A percentile compares a stretch with the other conserved stretches of the same genome.
Evolutionary conservation across 116 monocot genomes (phyloP).

Genomic region (Thalassia testudinum): DNA sequence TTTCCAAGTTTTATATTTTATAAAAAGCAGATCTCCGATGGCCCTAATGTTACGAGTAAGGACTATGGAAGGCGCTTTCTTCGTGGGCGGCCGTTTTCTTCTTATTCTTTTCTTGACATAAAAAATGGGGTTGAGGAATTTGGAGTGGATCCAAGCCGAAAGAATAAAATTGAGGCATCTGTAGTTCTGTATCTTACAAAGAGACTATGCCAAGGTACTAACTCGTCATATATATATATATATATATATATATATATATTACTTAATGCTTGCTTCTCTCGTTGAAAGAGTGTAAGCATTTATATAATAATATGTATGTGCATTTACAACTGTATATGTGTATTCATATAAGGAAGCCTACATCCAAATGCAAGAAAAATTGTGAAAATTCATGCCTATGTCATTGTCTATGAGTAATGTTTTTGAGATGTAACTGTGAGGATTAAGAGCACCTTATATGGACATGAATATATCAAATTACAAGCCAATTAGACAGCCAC

Average conservation of each 20-base stretch:
- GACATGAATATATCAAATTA: too few species aligned
- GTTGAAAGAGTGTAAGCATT: not conserved
- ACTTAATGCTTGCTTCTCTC: too few species aligned
- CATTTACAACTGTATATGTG: not conserved
- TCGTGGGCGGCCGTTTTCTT: conserved; percentile 30
- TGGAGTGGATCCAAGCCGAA: conserved; percentile 19
- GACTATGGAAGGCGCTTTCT: conserved; percentile 27
- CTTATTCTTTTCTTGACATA: conserved; percentile 67
- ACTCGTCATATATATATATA: too few species aligned
- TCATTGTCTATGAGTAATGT: too few species aligned
- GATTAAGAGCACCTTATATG: too few species aligned
- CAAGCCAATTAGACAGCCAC: too few species aligned
- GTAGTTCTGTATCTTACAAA: conserved; percentile 18
- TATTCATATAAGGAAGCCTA: too few species aligned
- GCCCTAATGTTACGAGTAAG: conserved; percentile 30
- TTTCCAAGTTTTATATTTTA: conserved; percentile 60
- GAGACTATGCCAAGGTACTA: too few species aligned
- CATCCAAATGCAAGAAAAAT: too few species aligned
- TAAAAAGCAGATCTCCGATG: conserved; percentile 29
- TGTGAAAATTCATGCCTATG: too few species aligned
- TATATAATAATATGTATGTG: not conserved
- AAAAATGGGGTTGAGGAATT: conserved; percentile 21
- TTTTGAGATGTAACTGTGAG: too few species aligned
- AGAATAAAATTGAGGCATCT: conserved; percentile 38
- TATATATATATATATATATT: too few species aligned